Evolutionary conservation across 495 filamentous ascomycete genomes (phyloP).

Genomic region (Pyronema omphalodes): DNA sequence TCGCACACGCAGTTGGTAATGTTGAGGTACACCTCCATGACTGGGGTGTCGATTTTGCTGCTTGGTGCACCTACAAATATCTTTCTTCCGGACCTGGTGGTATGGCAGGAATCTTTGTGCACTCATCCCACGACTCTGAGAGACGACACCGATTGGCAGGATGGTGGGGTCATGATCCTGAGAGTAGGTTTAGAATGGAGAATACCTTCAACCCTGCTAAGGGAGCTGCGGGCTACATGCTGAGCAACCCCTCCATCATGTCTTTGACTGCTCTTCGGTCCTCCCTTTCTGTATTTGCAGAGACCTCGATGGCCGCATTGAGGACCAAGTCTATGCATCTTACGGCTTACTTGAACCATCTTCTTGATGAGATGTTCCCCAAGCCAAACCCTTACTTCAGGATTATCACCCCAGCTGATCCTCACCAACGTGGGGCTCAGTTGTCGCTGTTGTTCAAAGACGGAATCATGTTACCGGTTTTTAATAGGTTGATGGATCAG

Average conservation of each 20-base stretch:
- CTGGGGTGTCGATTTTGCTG: conserved; percentile 86
- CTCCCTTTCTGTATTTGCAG: conserved; percentile 59
- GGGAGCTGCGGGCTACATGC: conserved; percentile 51
- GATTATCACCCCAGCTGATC: conserved; percentile 65
- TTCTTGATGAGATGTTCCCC: conserved; percentile 29
- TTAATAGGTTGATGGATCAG: conserved; percentile 45
- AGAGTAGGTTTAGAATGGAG: conserved; percentile 26
- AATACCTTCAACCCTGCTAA: conserved; percentile 63
- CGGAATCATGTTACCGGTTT: conserved; percentile 49
- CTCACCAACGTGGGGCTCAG: conserved; percentile 63
- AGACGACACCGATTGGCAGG: conserved; percentile 24
- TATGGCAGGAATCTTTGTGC: conserved; percentile 76
- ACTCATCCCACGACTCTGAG: conserved; percentile 48
- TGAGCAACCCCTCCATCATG: conserved; percentile 48
- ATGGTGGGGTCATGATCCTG: conserved; percentile 23
- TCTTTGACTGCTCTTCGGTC: conserved; percentile 54
- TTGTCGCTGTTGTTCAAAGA: conserved; percentile 53
- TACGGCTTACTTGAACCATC: conserved; percentile 62
- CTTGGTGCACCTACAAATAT: conserved; percentile 98
- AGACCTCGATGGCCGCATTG: conserved; percentile 49
- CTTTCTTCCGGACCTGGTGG: conserved; percentile 78
- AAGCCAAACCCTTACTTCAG: conserved; percentile 33
- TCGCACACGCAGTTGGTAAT: conserved; percentile 89
- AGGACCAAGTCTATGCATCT: conserved; percentile 55
- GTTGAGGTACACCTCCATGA: conserved; percentile 66